Conservation (phyloP, 176 grass and related monocot genomes). For the Thinopyrum elongatum region DNA sequence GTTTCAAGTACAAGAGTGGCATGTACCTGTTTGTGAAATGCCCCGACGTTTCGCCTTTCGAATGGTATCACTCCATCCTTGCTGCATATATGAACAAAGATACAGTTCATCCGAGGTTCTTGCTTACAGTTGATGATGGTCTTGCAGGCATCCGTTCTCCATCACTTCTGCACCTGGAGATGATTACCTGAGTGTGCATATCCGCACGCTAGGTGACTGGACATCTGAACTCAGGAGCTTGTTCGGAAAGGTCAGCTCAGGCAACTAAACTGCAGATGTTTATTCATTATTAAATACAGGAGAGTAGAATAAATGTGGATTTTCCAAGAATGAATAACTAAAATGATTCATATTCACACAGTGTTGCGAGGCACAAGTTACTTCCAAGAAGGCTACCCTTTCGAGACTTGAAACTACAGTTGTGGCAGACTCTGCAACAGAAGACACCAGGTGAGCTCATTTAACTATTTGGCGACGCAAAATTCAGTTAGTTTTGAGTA, state of each 20-base stretch:
- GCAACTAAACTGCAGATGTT: neutral
- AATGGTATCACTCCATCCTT: constrained; percentile 61
- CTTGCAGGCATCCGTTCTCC: constrained; percentile 92
- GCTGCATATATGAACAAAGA: constrained; percentile 1
- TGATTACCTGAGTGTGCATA: constrained; percentile 90
- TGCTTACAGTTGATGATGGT: constrained; percentile 23
- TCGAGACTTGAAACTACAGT: constrained; percentile 97
- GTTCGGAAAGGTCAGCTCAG: constrained; percentile 88
- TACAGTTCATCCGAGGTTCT: neutral
- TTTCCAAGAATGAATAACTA: constrained; percentile 5
- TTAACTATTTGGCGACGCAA: neutral
- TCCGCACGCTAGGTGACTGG: constrained; percentile 93
- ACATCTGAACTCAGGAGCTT: constrained; percentile 78
- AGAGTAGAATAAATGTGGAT: neutral
- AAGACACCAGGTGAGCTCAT: constrained; percentile 69
- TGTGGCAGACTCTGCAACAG: constrained; percentile 61
- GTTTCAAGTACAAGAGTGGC: constrained; percentile 98
- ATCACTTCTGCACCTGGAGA: constrained; percentile 93
- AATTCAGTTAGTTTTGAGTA: constrained; percentile 7
- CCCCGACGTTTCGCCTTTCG: constrained; percentile 92
- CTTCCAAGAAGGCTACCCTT: constrained; percentile 91
- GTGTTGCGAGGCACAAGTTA: constrained; percentile 78
- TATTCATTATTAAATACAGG: neutral
- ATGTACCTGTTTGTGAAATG: constrained; percentile 99
- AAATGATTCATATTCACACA: constrained; percentile 25